These are phyloP conservation scores for Talaromyces rugulosus DNA, from an alignment of 2,329 filamentous ascomycete genomes.

Conservation along the genomic window DNA sequence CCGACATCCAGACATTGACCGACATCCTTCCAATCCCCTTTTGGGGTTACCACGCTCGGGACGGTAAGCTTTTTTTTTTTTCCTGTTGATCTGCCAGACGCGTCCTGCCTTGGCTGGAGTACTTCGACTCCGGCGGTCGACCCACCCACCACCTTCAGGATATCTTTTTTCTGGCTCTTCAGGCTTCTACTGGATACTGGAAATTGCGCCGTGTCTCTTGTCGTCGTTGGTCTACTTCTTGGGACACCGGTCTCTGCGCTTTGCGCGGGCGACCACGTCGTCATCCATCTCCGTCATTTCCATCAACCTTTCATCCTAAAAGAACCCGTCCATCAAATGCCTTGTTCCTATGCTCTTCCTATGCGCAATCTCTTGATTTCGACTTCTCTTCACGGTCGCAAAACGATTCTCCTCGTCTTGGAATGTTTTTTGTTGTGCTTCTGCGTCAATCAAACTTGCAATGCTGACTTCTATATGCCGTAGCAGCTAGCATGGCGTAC, in stretches of 20 bases:
- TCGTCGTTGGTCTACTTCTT: conserved; percentile 18
- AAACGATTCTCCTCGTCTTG: conserved; percentile 22
- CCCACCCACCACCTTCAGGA: conserved; percentile 28
- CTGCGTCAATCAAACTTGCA: conserved; percentile 27
- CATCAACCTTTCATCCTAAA: conserved; percentile 37
- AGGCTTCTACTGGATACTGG: conserved; percentile 15
- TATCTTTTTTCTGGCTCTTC: conserved; percentile 17
- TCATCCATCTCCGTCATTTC: conserved; percentile 25
- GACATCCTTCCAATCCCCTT: conserved; percentile 19
- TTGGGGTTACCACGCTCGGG: conserved; percentile 54
- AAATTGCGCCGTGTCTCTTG: conserved; percentile 15
- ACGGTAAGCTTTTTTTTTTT: conserved; percentile 46
- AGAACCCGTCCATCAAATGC: conserved; percentile 32
- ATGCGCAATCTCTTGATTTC: conserved; percentile 21
- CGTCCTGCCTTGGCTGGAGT: conserved; percentile 32
- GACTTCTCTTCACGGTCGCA: conserved; percentile 28
- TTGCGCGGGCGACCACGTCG: conserved; percentile 14
- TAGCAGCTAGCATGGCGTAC: conserved; percentile 45
- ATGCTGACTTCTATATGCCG: conserved; percentile 36
- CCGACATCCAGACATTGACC: conserved; percentile 20
- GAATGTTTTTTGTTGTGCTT: conserved; percentile 18
- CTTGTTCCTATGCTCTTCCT: conserved; percentile 18
- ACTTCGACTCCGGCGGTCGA: conserved; percentile 37
- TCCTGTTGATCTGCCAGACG: conserved; percentile 24
- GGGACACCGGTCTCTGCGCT: conserved; percentile 17